These are phyloP conservation scores for Aspergillus floridensis DNA, from an alignment of 2,329 filamentous ascomycete genomes.

Conservation along the genomic window DNA sequence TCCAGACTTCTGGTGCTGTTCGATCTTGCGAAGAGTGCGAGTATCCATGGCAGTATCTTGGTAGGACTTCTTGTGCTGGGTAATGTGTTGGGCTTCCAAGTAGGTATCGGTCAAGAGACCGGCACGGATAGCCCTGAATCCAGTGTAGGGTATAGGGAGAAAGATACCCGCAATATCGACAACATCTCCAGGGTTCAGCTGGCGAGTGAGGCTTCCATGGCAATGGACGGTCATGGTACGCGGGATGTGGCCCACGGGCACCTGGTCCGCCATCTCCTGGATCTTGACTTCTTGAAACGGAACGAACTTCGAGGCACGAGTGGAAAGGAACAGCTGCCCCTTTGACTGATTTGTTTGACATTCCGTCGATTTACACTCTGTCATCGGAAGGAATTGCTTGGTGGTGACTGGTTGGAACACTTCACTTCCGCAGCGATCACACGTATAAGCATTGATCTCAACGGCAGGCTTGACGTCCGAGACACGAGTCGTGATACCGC, in stretches of 20 bases:
- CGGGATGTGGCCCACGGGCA: constrained; percentile 95
- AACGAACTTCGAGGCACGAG: constrained; percentile 93
- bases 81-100: constrained; percentile 87
- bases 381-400: constrained; percentile 84
- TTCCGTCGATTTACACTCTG: constrained; percentile 83
- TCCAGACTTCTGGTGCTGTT: constrained; percentile 77
- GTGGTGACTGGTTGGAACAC: constrained; percentile 94
- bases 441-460: constrained; percentile 97
- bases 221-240: constrained; percentile 86
- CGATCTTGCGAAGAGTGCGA: constrained; percentile 76
- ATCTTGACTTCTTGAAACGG: constrained; percentile 99
- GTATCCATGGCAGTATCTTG: constrained; percentile 85
- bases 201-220: constrained; percentile 79
- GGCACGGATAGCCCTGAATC: constrained; percentile 94
- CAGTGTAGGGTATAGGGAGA: constrained; percentile 96
- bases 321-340: constrained; percentile 89
- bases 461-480: constrained; percentile 97
- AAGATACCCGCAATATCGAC: constrained; percentile 95
- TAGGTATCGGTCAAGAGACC: constrained; percentile 97
- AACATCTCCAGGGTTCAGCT: constrained; percentile 89
- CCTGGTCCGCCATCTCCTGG: constrained; percentile 98
- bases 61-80: constrained; percentile 98
- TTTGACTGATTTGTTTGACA: constrained; percentile 89
- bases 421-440: constrained; percentile 92
- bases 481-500: constrained; percentile 90